Percentiles rank a stretch among this genome's conserved stretches.
These are phyloP conservation scores for Penicillium sp. DNA, from an alignment of 2,329 filamentous ascomycete genomes.

Conservation along the genomic window DNA sequence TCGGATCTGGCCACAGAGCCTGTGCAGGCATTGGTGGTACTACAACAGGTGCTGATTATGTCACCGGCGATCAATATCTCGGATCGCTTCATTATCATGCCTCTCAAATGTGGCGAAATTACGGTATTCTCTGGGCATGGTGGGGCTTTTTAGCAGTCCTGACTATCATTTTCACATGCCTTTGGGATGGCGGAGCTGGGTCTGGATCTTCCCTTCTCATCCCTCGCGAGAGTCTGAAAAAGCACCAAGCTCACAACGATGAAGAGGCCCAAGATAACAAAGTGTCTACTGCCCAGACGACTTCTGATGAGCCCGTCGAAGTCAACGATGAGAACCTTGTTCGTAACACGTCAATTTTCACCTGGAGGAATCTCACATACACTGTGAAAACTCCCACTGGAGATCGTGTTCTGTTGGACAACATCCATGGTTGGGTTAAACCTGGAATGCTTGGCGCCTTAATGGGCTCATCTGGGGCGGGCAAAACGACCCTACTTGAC, in stretches of 20 bases:
- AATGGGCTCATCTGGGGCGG: slow-evolving; percentile 76
- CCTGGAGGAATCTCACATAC: slow-evolving; percentile 72
- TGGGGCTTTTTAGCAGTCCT: slow-evolving; percentile 61
- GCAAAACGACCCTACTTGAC: slow-evolving; percentile 74
- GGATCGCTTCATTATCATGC: slow-evolving; percentile 55
- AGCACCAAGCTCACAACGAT: slow-evolving; percentile 39
- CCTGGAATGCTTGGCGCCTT: slow-evolving; percentile 75
- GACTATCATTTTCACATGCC: slow-evolving; percentile 59
- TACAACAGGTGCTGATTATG: slow-evolving; percentile 47
- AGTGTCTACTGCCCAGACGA: slow-evolving; percentile 16
- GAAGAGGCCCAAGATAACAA: slow-evolving; percentile 16
- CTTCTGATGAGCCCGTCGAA: slow-evolving; percentile 17
- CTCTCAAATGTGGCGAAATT: slow-evolving; percentile 59
- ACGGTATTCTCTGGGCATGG: slow-evolving; percentile 64
- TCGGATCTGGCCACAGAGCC: slow-evolving; percentile 21
- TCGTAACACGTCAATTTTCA: slow-evolving; percentile 68
- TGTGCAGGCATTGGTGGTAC: slow-evolving; percentile 60
- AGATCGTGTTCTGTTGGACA: slow-evolving; percentile 60
- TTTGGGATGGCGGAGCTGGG: slow-evolving; percentile 58
- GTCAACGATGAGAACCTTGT: slow-evolving; percentile 47
- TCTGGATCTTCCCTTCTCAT: slow-evolving; percentile 59
- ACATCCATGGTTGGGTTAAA: slow-evolving; percentile 74
- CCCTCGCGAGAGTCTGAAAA: slow-evolving; percentile 61
- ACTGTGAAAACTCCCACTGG: slow-evolving; percentile 63
- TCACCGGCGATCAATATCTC: slow-evolving; percentile 62